Conservation (phyloP, 2,329 filamentous ascomycete genomes). For the Microdochium bolleyi region DNA sequence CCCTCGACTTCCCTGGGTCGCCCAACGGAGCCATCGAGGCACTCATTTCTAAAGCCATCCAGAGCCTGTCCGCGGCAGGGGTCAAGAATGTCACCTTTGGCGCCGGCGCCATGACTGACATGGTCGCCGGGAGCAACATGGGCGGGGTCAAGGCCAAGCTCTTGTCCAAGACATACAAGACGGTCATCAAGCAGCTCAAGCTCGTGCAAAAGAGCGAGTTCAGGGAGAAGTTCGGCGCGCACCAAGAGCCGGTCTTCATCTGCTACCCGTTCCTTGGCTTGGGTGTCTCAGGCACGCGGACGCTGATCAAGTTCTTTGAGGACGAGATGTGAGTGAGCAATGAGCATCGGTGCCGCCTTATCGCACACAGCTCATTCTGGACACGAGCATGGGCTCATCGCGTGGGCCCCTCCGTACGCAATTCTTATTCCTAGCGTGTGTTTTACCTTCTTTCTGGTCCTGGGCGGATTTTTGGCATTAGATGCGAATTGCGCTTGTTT, state of each 20-base stretch:
- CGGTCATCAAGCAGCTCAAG: slow-evolving; percentile 25
- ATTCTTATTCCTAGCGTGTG: no score
- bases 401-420: no score
- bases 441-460: no score
- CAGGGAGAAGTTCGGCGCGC: slow-evolving; percentile 79
- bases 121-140: slow-evolving; percentile 75
- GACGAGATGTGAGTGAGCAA: slow-evolving; percentile 38
- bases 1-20: slow-evolving; percentile 82
- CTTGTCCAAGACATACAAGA: slow-evolving; percentile 73
- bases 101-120: slow-evolving; percentile 65
- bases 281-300: slow-evolving; percentile 71
- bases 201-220: slow-evolving; percentile 76
- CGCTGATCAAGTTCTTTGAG: slow-evolving; percentile 87
- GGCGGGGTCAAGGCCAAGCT: slow-evolving; percentile 74
- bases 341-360: neutral
- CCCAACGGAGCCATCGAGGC: slow-evolving; percentile 85
- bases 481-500: no score
- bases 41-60: slow-evolving; percentile 51
- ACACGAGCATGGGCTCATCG: neutral
- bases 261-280: slow-evolving; percentile 84
- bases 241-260: slow-evolving; percentile 80
- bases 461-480: no score
- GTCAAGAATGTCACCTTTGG: slow-evolving; percentile 74
- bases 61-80: slow-evolving; percentile 48
- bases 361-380: neutral